Conservation (phyloP, 2,329 filamentous ascomycete genomes). For the Pseudogymnoascus sp. region DNA sequence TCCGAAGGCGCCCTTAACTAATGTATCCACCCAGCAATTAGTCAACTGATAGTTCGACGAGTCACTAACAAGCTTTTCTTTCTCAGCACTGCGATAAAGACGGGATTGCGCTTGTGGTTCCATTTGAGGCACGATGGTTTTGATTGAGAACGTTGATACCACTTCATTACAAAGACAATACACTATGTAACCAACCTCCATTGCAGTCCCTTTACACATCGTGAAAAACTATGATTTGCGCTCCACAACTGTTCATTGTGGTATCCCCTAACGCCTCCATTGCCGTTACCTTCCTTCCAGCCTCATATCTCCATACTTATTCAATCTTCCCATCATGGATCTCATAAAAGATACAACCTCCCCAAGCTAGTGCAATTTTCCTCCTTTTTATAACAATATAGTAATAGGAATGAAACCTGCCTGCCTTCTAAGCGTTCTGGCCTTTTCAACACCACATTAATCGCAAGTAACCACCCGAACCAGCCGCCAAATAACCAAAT, state of each 20-base stretch:
- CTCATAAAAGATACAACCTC: neutral
- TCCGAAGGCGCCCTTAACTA: neutral
- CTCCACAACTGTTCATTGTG: neutral
- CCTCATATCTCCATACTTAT: neutral
- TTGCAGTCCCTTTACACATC: neutral
- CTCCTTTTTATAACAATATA: neutral
- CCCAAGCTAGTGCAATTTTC: neutral
- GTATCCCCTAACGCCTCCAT: neutral
- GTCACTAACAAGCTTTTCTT: neutral
- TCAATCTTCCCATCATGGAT: constrained; percentile 1
- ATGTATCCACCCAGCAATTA: neutral
- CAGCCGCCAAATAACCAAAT: neutral
- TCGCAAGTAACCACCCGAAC: neutral
- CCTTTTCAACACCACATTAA: neutral
- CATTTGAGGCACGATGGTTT: neutral
- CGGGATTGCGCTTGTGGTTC: neutral
- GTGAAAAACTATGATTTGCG: neutral
- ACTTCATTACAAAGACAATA: constrained; percentile 7
- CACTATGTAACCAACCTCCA: neutral
- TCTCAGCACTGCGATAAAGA: neutral
- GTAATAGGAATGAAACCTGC: neutral
- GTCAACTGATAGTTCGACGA: neutral
- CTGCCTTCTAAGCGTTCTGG: neutral
- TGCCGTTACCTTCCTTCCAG: neutral
- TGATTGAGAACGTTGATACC: neutral